These are phyloP conservation scores for Phoenix roebelenii DNA, from an alignment of 176 grass and related monocot genomes.

Conservation along the genomic window DNA sequence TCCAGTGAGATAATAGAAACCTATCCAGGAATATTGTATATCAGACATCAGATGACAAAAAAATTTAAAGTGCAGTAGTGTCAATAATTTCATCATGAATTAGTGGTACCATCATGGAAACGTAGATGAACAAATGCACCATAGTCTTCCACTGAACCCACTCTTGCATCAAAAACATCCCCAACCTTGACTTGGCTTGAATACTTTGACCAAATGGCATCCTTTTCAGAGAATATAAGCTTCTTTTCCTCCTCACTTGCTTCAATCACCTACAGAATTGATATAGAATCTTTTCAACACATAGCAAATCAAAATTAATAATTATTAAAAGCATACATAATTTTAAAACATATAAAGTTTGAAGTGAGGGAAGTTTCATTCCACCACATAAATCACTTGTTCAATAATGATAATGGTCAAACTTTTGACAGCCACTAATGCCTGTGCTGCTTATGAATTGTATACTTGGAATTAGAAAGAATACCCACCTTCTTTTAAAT, in stretches of 20 bases:
- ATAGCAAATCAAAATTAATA: no score
- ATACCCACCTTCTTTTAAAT: no score
- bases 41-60: slow-evolving; percentile 6
- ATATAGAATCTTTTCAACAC: no score
- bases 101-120: slow-evolving; percentile 75
- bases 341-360: no score
- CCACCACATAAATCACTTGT: no score
- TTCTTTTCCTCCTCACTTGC: slow-evolving; percentile 67
- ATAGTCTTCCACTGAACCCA: slow-evolving; percentile 65
- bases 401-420: no score
- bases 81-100: slow-evolving; percentile 1
- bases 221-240: slow-evolving; percentile 85
- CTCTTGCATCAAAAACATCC: slow-evolving; percentile 49
- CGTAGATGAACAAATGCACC: slow-evolving; percentile 85
- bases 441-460: no score
- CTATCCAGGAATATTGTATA: slow-evolving; percentile 27
- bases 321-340: no score
- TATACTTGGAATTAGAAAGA: no score
- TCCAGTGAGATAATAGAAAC: slow-evolving; percentile 70
- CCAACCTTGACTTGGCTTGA: slow-evolving; percentile 52
- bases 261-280: slow-evolving; percentile 42
- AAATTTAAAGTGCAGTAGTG: no score
- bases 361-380: no score
- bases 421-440: no score
- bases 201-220: slow-evolving; percentile 55